These are phyloP conservation scores for Miscanthus lutarioriparius DNA, from an alignment of 176 grass and related monocot genomes.

Conservation along the genomic window DNA sequence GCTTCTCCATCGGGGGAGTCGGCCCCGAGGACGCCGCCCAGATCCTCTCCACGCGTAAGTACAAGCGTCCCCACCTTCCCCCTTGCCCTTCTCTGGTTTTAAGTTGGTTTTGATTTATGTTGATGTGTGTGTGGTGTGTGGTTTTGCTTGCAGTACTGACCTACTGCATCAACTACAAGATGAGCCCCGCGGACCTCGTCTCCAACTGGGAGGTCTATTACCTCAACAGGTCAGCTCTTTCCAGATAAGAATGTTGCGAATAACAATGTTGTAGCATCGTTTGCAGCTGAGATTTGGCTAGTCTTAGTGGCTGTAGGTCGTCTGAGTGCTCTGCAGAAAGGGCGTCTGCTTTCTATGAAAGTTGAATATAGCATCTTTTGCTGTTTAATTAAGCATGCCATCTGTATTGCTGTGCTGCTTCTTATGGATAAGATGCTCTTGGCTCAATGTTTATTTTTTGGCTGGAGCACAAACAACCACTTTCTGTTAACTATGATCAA, in stretches of 20 bases:
- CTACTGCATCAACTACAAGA: slow-evolving; percentile 96
- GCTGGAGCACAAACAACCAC: too few species aligned
- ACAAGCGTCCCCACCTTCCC: not conserved
- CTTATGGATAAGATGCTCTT: not conserved
- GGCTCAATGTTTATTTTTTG: not conserved
- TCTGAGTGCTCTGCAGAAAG: not conserved
- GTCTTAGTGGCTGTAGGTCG: not conserved
- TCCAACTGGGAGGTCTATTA: slow-evolving; percentile 94
- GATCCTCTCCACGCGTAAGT: slow-evolving; percentile 76
- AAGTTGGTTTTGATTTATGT: not conserved
- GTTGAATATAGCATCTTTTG: not conserved
- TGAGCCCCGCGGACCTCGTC: slow-evolving; percentile 69
- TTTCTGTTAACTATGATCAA: not conserved
- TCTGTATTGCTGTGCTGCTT: not conserved
- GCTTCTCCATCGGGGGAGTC: slow-evolving; percentile 74
- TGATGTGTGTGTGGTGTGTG: not conserved
- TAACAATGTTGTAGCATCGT: not conserved
- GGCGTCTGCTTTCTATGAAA: not conserved
- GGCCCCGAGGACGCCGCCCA: slow-evolving; percentile 44
- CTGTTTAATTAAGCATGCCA: not conserved
- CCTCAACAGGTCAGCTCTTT: slow-evolving; percentile 69
- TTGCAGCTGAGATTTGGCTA: not conserved
- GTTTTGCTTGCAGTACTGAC: slow-evolving; percentile 60
- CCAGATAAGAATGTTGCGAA: not conserved
- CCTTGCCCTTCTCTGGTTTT: not conserved